Percentiles rank a stretch among this genome's conserved stretches.
Evolutionary conservation across 257 asterid species (phyloP).

Genomic region (Verbena officinalis): DNA sequence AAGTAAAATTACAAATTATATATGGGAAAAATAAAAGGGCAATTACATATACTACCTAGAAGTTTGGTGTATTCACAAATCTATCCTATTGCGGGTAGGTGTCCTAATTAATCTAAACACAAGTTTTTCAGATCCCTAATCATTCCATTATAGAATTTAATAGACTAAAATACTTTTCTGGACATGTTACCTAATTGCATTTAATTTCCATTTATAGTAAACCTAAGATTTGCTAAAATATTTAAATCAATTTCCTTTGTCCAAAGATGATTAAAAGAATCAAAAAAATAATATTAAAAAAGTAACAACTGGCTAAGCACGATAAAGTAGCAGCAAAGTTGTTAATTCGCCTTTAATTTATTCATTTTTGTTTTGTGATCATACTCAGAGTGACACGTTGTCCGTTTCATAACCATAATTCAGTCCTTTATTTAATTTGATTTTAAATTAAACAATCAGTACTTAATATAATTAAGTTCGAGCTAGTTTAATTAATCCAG

Average conservation of each 20-base stretch:
- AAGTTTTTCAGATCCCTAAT: no score
- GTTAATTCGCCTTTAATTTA: background rate
- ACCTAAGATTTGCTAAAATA: slow-evolving; percentile 27
- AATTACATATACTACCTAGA: no score
- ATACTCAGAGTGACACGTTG: slow-evolving; percentile 38
- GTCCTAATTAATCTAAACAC: no score
- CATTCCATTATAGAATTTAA: background rate
- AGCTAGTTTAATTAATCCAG: slow-evolving; percentile 19
- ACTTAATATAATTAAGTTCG: background rate
- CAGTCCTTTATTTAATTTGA: slow-evolving; percentile 21
- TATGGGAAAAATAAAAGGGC: no score
- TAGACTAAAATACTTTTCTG: background rate
- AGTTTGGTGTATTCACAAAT: no score
- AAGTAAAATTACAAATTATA: no score
- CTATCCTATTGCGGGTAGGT: no score
- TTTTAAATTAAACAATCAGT: slow-evolving; percentile 4
- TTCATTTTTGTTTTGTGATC: slow-evolving; percentile 35
- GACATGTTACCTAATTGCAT: slow-evolving; percentile 28
- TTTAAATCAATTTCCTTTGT: slow-evolving; percentile 11
- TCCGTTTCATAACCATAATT: slow-evolving; percentile 35
- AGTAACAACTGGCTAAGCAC: slow-evolving; percentile 15
- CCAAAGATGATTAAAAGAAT: slow-evolving; percentile 16
- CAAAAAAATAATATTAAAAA: background rate
- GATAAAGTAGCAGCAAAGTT: background rate
- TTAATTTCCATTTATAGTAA: slow-evolving; percentile 41